A percentile compares a stretch with the other conserved stretches of the same genome.
phyloP scores from a whole-genome alignment of 768 basidiomycete genomes.

The Rhodotorula graminis region DNA sequence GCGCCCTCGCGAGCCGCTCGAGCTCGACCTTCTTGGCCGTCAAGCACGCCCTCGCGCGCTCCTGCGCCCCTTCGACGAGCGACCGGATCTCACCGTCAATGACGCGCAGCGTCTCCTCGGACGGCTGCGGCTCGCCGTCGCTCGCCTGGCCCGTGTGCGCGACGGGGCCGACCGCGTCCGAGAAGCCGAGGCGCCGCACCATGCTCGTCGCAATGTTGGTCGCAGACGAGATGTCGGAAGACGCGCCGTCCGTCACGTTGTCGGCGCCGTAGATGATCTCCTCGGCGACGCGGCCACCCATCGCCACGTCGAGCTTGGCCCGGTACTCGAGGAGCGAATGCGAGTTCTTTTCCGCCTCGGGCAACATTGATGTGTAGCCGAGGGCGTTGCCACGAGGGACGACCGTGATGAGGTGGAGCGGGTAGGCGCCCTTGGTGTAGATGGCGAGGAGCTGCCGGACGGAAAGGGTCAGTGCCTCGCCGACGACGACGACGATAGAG shows the following conservation, averaged over 20 bases:
- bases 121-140: slow-evolving; percentile 63
- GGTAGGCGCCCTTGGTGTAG: slow-evolving; percentile 92
- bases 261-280: slow-evolving; percentile 51
- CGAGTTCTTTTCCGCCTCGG: slow-evolving; percentile 48
- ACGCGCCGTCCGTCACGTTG: slow-evolving; percentile 78
- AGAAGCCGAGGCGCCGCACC: slow-evolving; percentile 66
- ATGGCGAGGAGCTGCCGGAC: slow-evolving; percentile 60
- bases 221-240: slow-evolving; percentile 71
- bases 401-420: slow-evolving; percentile 82
- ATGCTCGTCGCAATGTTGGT: slow-evolving; percentile 74
- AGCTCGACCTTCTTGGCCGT: slow-evolving; percentile 67
- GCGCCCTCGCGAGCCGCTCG: slow-evolving; percentile 75
- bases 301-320: slow-evolving; percentile 43
- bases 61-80: slow-evolving; percentile 68
- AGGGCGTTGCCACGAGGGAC: slow-evolving; percentile 92
- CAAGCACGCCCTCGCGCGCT: slow-evolving; percentile 61
- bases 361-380: slow-evolving; percentile 56
- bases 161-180: slow-evolving; percentile 58
- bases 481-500: too few species aligned
- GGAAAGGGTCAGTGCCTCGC: neutral
- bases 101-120: slow-evolving; percentile 65
- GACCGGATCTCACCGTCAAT: slow-evolving; percentile 82
- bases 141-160: slow-evolving; percentile 62
- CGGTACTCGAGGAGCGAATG: slow-evolving; percentile 47
- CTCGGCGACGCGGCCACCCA: slow-evolving; percentile 75